Percentiles rank a stretch among this genome's conserved stretches.
Conservation (phyloP, 2,329 filamentous ascomycete species). For the Hymenoscyphus linearis region DNA sequence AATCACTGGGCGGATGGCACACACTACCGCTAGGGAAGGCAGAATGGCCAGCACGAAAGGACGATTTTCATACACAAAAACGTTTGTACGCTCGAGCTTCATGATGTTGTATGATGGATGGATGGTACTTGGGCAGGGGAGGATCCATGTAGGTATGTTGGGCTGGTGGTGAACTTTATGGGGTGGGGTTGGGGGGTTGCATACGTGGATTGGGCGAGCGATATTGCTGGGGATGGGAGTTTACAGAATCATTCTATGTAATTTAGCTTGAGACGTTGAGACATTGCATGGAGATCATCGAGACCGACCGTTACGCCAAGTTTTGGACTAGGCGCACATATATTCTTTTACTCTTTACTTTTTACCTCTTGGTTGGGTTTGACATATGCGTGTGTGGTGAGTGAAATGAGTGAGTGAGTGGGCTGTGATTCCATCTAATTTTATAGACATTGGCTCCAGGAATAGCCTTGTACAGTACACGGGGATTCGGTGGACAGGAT, state of each 20-base stretch:
- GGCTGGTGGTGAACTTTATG: background rate
- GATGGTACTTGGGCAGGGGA: background rate
- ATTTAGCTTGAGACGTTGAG: slow-evolving; percentile 9
- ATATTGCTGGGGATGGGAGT: background rate
- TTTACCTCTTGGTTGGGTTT: background rate
- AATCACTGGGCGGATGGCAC: background rate
- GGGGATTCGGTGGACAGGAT: no score
- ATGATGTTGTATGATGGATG: background rate
- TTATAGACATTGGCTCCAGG: no score
- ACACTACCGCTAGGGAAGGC: background rate
- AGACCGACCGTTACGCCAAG: background rate
- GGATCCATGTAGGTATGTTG: background rate
- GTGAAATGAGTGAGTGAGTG: background rate
- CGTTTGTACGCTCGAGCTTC: background rate
- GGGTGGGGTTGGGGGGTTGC: background rate
- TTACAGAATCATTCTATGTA: slow-evolving; percentile 15
- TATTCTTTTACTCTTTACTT: background rate
- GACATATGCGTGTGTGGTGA: background rate
- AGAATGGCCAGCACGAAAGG: background rate
- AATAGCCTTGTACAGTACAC: no score
- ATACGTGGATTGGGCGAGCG: background rate
- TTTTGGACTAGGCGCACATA: background rate
- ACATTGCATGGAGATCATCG: slow-evolving; percentile 18
- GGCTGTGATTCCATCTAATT: no score
- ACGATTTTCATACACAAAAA: slow-evolving; percentile 5